Base-by-base conservation (phyloP, 2,329 filamentous ascomycete genomes). In the Apiospora aurea region DNA sequence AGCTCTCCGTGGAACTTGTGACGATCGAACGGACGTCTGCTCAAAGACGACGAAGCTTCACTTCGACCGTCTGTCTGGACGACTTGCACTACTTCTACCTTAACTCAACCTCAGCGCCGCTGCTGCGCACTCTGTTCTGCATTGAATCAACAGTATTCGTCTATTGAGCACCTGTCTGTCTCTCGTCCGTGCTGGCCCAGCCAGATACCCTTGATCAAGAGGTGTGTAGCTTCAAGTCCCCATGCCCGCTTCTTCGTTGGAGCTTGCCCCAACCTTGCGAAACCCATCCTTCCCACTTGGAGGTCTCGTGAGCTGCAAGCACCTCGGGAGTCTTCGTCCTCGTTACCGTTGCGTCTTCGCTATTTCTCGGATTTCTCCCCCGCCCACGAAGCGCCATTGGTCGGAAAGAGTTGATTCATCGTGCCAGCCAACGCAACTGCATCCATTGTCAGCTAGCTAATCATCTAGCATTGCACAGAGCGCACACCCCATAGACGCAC, bases 1-100 rank as follows among this genome's bases (percentile, higher is more conserved):
- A 64, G 57, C 57, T 64, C 57, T 64, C 53, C 57, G 57, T 64
- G 34, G 57, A 64, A 64, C 57, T 41, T 64, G 57, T 64, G 57
- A 64, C 57, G 57, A 64, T 64, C 57, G 29, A 64, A 64, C 57
- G 10, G 34, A 64, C 57, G 57, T 41, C 57, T 8, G 26, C 26
- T 29, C 26, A 29, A 64, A 64, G 57, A 38, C 57, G n/a, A 13
- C 14, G 57, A 64, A 64, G 57, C 57, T 64, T 64, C 57, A 64
- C 57, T 64, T 64, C 57, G 11, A 64, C 57, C 57, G 18, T 41
- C 57, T n/a, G 18, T 41, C 57, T 13, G n/a, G 34, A 41, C 57
- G 34, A 64, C 34, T n/a, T 21, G 34, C 29, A 38, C 34, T 14
- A n/a, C 18, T 51, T 24, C 47, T 61, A 49, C 21, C 46, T 41